These are phyloP conservation scores for Puccinia novopanici DNA, from an alignment of 1,284 basidiomycete genomes.

Conservation along the genomic window DNA sequence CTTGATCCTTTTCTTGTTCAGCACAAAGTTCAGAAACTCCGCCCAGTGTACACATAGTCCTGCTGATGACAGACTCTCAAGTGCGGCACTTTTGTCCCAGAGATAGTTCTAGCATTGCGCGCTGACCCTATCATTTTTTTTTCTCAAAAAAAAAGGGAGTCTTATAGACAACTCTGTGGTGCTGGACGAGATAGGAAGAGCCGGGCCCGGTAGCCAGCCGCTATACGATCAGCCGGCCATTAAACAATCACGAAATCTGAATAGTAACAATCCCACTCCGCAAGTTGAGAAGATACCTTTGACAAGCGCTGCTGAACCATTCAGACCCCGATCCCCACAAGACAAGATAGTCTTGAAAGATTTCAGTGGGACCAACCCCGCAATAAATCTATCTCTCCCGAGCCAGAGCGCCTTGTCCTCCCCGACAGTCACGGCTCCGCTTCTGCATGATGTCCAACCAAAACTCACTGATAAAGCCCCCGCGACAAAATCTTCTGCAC, in stretches of 20 bases:
- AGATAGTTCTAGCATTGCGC: background rate
- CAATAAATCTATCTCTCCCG: background rate
- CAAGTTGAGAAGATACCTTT: background rate
- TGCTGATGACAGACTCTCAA: background rate
- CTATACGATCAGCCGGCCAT: too few relatives aligned
- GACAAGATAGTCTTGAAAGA: background rate
- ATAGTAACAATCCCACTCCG: background rate
- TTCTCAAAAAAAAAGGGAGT: too few relatives aligned
- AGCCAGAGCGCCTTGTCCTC: background rate
- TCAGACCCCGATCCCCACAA: background rate
- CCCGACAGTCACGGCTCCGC: background rate
- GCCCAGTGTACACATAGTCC: background rate
- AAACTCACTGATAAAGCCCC: background rate
- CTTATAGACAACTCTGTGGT: background rate
- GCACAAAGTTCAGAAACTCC: background rate
- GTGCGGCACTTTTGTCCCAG: background rate
- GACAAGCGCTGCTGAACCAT: background rate
- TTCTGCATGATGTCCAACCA: background rate
- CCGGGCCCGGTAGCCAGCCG: background rate
- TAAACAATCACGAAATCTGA: background rate
- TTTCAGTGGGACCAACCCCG: background rate
- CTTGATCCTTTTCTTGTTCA: constrained; percentile 2
- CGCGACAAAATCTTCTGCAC: background rate
- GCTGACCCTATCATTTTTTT: background rate
- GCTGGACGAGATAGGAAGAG: background rate